phyloP scores from a whole-genome alignment of 768 basidiomycete genomes.

The Mycena kentingensis region DNA sequence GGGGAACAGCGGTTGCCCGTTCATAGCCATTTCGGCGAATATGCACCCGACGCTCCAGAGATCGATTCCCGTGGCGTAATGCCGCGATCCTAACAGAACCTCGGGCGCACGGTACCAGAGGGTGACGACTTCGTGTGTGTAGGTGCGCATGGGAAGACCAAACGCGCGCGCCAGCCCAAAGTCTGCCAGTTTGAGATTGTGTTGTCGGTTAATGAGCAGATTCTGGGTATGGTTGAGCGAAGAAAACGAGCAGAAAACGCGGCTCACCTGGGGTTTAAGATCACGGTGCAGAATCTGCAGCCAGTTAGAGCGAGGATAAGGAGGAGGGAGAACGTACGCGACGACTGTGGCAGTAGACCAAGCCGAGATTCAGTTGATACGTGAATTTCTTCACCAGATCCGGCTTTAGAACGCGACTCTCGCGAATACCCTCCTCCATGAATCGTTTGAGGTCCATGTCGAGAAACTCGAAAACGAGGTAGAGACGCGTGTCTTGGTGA shows the following conservation, averaged over 20 bases:
- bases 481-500: constrained; percentile 95
- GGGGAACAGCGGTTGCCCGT: constrained; percentile 87
- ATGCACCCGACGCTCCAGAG: constrained; percentile 99
- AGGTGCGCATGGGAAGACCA: constrained; percentile 98
- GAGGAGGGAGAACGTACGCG: no score
- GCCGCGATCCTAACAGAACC: constrained; percentile 91
- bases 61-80: constrained; percentile 97
- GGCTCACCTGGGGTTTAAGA: constrained; percentile 93
- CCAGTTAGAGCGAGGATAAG: no score
- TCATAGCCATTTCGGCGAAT: constrained; percentile 98
- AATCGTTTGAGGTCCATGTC: constrained; percentile 97
- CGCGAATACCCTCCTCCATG: constrained; percentile 85
- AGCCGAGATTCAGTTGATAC: constrained; percentile 86
- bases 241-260: no score
- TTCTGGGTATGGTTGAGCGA: no score
- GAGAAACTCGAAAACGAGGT: constrained; percentile 96
- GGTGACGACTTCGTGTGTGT: constrained; percentile 99
- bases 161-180: constrained; percentile 96
- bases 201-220: constrained; percentile 83
- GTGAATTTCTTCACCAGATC: constrained; percentile 95
- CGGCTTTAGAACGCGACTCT: constrained; percentile 68
- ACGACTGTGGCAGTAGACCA: constrained; percentile 93
- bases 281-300: constrained; percentile 99
- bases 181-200: constrained; percentile 94
- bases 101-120: constrained; percentile 99